Evolutionary conservation across 305 asterid species (phyloP), one percentile per base, ranked within the genome.

Genomic region (Solanum hybrid): DNA sequence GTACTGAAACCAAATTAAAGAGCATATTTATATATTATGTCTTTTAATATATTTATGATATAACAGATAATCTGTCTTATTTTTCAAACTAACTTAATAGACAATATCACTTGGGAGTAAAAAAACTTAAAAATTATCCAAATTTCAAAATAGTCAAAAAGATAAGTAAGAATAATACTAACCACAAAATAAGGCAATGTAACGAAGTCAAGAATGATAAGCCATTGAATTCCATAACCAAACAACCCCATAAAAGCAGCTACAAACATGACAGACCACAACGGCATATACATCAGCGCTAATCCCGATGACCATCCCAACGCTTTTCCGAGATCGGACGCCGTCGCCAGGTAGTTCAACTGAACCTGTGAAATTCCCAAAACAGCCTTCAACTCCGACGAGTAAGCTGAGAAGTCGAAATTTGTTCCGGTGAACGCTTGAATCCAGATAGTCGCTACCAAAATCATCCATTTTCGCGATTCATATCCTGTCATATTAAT

Each of bases 371-470:
- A 95, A 28, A 97, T 84, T 4, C 95, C 94, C 26, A 97, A 90
- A n/a, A 93, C 96, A 88, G 90, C 78, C 93, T 97, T 97, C 93
- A 97, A 37, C 89, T 93, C 94, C 92, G 98, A 93, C 31, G 99
- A 97, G 92, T 97, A 97, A 9, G 96, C 97, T 5, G 99, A 95
- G 93, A 97, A 96, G 85, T 97, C 98, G 90, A 97, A 97, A 86
- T 97, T 97, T 5, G 99, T 96, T 4, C 99, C 99, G 14, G 98
- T 97, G 90, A 95, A 97, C 4, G 99, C 98, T 94, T 97, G 99
- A 90, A 97, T 94, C 98, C 97, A 97, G 22, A 95, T 93, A 18
- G 96, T 94, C 9, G 98, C 98, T 16, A 95, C 93, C 16, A 97
- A 94, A 67, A 97, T 94, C 95, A 94, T 93, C 99, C 99, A 97